A percentile compares a stretch with the other conserved stretches of the same genome.
Conservation (phyloP, 2,329 filamentous ascomycete genomes). For the Aspergillus sp. region DNA sequence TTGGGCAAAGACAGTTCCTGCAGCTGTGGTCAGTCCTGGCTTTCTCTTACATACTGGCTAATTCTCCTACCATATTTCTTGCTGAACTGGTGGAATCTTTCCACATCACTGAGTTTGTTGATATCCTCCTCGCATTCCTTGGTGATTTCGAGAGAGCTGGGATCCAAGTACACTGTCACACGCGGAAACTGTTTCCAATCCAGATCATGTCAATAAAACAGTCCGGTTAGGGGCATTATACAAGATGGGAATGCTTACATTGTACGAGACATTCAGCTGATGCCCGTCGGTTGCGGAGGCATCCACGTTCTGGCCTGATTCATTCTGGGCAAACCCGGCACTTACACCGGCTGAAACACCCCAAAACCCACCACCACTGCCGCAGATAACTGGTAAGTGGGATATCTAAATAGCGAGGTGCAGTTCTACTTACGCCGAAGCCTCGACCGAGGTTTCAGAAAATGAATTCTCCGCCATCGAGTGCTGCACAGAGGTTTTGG, state of each 20-base stretch:
- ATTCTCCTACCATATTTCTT: slow-evolving; percentile 5
- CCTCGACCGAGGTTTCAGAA: background rate
- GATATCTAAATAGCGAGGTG: background rate
- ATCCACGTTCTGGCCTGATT: background rate
- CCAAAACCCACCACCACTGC: background rate
- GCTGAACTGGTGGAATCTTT: background rate
- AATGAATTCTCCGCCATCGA: background rate
- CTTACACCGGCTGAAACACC: background rate
- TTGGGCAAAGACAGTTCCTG: slow-evolving; percentile 2
- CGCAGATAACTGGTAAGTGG: background rate
- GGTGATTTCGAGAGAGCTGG: slow-evolving; percentile 1
- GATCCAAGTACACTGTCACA: slow-evolving; percentile 2
- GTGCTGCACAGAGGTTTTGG: background rate
- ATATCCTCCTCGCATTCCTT: slow-evolving; percentile 3
- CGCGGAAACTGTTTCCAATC: slow-evolving; percentile 4
- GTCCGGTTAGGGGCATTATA: too few relatives aligned
- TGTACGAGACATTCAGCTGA: slow-evolving; percentile 4
- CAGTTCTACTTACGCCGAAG: background rate
- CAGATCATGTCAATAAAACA: background rate
- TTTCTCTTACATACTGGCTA: too few relatives aligned
- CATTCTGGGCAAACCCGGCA: background rate
- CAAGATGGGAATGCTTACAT: too few relatives aligned
- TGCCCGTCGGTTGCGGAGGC: background rate
- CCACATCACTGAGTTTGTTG: background rate
- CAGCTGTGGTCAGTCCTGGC: too few relatives aligned